Conservation (phyloP, 768 basidiomycete genomes). For the Rhodotorula diobovata region DNA sequence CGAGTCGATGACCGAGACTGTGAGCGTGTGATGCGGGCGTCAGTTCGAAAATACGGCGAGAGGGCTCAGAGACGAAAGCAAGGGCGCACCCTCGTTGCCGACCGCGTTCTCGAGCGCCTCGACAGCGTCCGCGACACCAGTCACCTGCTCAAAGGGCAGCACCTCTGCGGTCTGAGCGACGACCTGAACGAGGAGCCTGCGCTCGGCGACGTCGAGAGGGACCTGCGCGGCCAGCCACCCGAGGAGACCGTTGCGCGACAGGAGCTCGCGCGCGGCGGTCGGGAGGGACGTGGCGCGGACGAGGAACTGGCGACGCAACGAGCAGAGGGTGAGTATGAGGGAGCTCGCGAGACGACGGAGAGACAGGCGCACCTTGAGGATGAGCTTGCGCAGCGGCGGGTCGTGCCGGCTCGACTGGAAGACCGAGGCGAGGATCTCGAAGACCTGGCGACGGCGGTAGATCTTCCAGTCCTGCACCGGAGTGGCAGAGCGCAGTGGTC, state of each 20-base stretch:
- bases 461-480: conserved; percentile 42
- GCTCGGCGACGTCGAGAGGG: conserved; percentile 26
- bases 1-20: conserved; percentile 9
- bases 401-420: conserved; percentile 36
- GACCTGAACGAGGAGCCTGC: conserved; percentile 7
- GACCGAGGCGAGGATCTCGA: conserved; percentile 39
- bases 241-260: conserved; percentile 37
- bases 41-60: background rate
- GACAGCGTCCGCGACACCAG: conserved; percentile 27
- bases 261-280: conserved; percentile 39
- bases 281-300: conserved; percentile 33
- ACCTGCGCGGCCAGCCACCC: conserved; percentile 26
- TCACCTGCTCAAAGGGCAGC: conserved; percentile 26
- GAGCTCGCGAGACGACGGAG: background rate
- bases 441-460: conserved; percentile 40
- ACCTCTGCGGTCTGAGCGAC: conserved; percentile 16
- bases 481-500: too few species aligned
- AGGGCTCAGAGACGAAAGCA: background rate
- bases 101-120: conserved; percentile 14
- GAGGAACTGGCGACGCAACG: conserved; percentile 20
- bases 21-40: background rate
- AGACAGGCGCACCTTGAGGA: conserved; percentile 29
- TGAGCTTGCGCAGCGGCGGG: conserved; percentile 21
- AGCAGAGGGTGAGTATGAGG: background rate
- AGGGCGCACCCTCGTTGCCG: conserved; percentile 18